These are phyloP conservation scores for Beauveria brongniartii DNA, from an alignment of 2,329 filamentous ascomycete species.

Conservation along the genomic window DNA sequence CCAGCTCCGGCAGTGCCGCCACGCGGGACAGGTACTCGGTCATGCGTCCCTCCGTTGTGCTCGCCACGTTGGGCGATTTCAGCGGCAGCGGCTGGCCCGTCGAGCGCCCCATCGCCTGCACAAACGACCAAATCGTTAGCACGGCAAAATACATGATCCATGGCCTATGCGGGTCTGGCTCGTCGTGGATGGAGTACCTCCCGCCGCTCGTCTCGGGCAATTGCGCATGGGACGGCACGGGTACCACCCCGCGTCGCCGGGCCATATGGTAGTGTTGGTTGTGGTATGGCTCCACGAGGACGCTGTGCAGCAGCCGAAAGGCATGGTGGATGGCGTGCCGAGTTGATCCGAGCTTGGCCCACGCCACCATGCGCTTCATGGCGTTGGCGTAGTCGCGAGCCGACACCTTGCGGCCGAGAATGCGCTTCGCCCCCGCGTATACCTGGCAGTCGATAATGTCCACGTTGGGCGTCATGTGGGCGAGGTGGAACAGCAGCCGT, in stretches of 20 bases:
- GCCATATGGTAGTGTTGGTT: slow-evolving; percentile 12
- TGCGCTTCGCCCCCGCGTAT: slow-evolving; percentile 68
- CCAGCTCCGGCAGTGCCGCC: slow-evolving; percentile 62
- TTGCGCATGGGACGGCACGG: neutral
- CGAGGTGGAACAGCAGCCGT: slow-evolving; percentile 74
- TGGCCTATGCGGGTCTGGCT: slow-evolving; percentile 74
- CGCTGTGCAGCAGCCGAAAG: slow-evolving; percentile 69
- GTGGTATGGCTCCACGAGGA: slow-evolving; percentile 51
- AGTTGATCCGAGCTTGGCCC: slow-evolving; percentile 68
- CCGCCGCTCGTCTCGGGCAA: neutral
- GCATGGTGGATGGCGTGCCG: slow-evolving; percentile 80
- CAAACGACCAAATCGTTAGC: slow-evolving; percentile 81
- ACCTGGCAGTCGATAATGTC: slow-evolving; percentile 88
- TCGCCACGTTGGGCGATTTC: slow-evolving; percentile 36
- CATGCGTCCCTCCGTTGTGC: slow-evolving; percentile 27
- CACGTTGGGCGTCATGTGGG: slow-evolving; percentile 82
- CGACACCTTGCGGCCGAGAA: slow-evolving; percentile 73
- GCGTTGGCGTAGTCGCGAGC: slow-evolving; percentile 66
- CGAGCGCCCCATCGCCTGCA: slow-evolving; percentile 62
- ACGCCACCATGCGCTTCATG: slow-evolving; percentile 66
- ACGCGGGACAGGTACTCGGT: slow-evolving; percentile 49
- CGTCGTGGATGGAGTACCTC: slow-evolving; percentile 64
- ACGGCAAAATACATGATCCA: slow-evolving; percentile 89
- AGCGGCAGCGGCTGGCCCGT: slow-evolving; percentile 37
- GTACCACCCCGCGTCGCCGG: slow-evolving; percentile 8